A percentile compares a stretch with the other conserved stretches of the same genome.
phyloP scores from a whole-genome alignment of 306 rosid species.

The Prunus davidiana region DNA sequence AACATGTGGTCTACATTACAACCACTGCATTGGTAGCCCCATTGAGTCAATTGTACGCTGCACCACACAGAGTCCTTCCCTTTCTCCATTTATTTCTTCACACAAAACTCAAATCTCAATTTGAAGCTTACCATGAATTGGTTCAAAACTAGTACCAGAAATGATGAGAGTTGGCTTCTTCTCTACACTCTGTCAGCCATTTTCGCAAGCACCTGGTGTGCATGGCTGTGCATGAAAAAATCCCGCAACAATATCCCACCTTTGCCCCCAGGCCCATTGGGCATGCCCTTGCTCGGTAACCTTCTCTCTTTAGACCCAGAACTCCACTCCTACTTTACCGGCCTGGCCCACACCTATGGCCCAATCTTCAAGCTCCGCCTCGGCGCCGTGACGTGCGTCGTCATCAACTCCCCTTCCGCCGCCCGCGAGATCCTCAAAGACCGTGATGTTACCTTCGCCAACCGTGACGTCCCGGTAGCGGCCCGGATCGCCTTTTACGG shows the following conservation, averaged over 20 bases:
- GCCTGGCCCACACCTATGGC: conserved; percentile 45
- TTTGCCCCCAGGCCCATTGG: conserved; percentile 69
- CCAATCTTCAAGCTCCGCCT: conserved; percentile 65
- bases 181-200: too few relatives aligned
- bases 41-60: too few relatives aligned
- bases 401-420: conserved; percentile 43
- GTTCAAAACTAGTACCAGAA: too few relatives aligned
- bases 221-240: conserved; percentile 17
- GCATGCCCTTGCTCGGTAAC: conserved; percentile 66
- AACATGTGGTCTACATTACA: too few relatives aligned
- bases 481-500: conserved; percentile 37
- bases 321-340: conserved; percentile 63
- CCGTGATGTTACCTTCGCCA: conserved; percentile 62
- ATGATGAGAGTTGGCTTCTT: too few relatives aligned
- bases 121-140: too few relatives aligned
- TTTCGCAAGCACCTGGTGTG: background rate
- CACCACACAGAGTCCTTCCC: too few relatives aligned
- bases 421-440: conserved; percentile 64
- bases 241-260: background rate
- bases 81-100: too few relatives aligned
- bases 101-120: too few relatives aligned
- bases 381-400: conserved; percentile 47
- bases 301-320: conserved; percentile 66
- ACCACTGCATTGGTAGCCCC: too few relatives aligned
- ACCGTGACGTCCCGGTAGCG: conserved; percentile 63